A percentile compares a stretch with the other conserved stretches of the same genome.
These are phyloP conservation scores for Apiospora kogelbergensis DNA, from an alignment of 2,329 filamentous ascomycete species.

Conservation along the genomic window DNA sequence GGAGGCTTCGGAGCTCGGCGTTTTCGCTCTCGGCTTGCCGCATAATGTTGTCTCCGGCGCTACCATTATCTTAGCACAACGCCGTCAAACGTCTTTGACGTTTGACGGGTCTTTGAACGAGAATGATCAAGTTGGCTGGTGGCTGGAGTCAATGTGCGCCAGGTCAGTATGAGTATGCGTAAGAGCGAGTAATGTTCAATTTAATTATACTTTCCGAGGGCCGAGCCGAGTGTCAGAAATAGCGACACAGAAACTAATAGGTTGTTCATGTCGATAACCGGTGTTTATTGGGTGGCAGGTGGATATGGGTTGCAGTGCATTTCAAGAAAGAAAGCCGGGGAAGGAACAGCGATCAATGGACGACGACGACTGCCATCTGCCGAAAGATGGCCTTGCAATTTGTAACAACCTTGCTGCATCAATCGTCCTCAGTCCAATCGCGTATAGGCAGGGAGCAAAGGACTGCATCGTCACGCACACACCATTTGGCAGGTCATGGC, in stretches of 20 bases:
- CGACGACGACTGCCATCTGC: not conserved
- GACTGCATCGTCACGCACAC: not conserved
- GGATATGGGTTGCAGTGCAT: not conserved
- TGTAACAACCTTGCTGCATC: not conserved
- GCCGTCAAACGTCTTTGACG: too few species aligned
- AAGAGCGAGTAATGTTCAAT: too few species aligned
- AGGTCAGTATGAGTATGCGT: too few species aligned
- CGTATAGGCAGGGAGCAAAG: not conserved
- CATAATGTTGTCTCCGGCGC: not conserved
- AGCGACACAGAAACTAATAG: not conserved
- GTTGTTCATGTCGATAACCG: not conserved
- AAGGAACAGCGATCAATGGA: too few species aligned
- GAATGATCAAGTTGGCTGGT: not conserved
- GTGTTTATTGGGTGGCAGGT: not conserved
- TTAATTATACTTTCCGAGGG: too few species aligned
- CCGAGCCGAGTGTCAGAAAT: too few species aligned
- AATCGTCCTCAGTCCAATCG: not conserved
- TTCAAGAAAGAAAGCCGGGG: not conserved
- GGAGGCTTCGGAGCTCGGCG: too few species aligned
- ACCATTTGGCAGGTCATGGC: constrained; percentile 1
- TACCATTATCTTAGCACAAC: too few species aligned
- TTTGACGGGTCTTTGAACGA: too few species aligned
- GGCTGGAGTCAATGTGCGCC: too few species aligned
- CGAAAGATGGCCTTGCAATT: not conserved
- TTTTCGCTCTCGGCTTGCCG: too few species aligned